Percentiles rank a stretch among this genome's conserved stretches.
These are phyloP conservation scores for Chlorella vulgaris DNA, from an alignment of 139 green algal genomes.

Conservation along the genomic window DNA sequence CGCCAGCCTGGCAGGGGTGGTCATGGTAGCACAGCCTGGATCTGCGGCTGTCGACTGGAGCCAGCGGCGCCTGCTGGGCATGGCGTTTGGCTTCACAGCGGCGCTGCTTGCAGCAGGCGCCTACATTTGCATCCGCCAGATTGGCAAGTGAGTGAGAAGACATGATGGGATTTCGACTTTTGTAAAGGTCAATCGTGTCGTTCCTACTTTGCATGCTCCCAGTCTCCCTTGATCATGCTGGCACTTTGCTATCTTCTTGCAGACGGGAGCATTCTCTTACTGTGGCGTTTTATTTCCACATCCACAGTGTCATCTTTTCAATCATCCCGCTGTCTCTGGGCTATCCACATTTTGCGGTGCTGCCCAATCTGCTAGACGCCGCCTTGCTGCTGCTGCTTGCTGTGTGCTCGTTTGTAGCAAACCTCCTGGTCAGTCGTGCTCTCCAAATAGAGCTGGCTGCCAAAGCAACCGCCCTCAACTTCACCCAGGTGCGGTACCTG, in stretches of 20 bases:
- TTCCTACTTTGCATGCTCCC: no score
- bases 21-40: slow-evolving; percentile 38
- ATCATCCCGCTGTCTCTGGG: slow-evolving; percentile 40
- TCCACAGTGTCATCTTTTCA: slow-evolving; percentile 32
- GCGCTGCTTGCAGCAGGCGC: background rate
- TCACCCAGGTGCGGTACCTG: slow-evolving; percentile 49
- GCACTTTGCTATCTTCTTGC: background rate
- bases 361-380: slow-evolving; percentile 1
- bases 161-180: no score
- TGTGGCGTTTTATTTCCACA: slow-evolving; percentile 61
- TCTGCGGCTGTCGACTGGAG: background rate
- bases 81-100: background rate
- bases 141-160: slow-evolving; percentile 10
- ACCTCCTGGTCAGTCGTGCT: slow-evolving; percentile 62
- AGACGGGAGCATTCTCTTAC: slow-evolving; percentile 33
- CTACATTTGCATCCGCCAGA: slow-evolving; percentile 23
- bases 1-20: slow-evolving; percentile 37
- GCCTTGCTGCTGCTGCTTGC: slow-evolving; percentile 49
- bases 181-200: no score
- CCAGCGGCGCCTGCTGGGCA: background rate
- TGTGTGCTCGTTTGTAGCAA: slow-evolving; percentile 42
- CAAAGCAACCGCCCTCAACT: slow-evolving; percentile 51
- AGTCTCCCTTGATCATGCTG: background rate
- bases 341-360: slow-evolving; percentile 35
- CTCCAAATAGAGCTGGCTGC: slow-evolving; percentile 64